phyloP scores from a whole-genome alignment of 2,329 filamentous ascomycete species.

The Rhexocercosporidium sp. region DNA sequence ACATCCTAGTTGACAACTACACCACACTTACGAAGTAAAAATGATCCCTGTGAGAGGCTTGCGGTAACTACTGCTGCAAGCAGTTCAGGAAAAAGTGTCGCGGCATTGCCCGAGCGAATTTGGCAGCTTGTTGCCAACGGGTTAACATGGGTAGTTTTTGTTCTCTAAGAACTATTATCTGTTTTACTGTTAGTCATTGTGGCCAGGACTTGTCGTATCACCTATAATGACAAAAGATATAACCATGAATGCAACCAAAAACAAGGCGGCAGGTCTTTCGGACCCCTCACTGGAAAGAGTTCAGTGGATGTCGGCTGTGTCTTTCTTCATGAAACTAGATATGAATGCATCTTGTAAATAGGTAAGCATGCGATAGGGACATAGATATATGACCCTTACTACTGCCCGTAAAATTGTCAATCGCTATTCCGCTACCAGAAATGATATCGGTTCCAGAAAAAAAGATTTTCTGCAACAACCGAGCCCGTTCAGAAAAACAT shows the following conservation, averaged over 20 bases:
- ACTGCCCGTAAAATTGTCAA: constrained; percentile 20
- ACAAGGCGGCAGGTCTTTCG: constrained; percentile 5
- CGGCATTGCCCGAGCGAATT: constrained; percentile 16
- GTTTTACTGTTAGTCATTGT: background rate
- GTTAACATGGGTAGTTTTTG: background rate
- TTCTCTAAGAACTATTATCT: constrained; percentile 16
- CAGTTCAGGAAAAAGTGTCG: constrained; percentile 19
- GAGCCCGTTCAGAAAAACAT: too few species aligned
- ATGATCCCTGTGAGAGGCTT: constrained; percentile 13
- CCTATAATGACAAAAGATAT: background rate
- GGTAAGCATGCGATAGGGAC: background rate
- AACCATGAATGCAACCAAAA: constrained; percentile 18
- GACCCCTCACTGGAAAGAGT: constrained; percentile 13
- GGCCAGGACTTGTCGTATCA: too few species aligned
- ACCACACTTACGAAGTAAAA: constrained; percentile 3
- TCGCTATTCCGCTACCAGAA: constrained; percentile 18
- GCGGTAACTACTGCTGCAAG: constrained; percentile 22
- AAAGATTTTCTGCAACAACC: constrained; percentile 16
- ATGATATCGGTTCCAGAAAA: constrained; percentile 13
- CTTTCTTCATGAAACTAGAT: constrained; percentile 20
- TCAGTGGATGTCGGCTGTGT: constrained; percentile 18
- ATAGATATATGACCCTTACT: background rate
- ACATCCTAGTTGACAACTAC: constrained; percentile 17
- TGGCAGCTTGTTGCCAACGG: constrained; percentile 7
- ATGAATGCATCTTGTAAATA: constrained; percentile 17